Evolutionary conservation across 768 basidiomycete genomes (phyloP).

Genomic region (Podaxis rugospora): DNA sequence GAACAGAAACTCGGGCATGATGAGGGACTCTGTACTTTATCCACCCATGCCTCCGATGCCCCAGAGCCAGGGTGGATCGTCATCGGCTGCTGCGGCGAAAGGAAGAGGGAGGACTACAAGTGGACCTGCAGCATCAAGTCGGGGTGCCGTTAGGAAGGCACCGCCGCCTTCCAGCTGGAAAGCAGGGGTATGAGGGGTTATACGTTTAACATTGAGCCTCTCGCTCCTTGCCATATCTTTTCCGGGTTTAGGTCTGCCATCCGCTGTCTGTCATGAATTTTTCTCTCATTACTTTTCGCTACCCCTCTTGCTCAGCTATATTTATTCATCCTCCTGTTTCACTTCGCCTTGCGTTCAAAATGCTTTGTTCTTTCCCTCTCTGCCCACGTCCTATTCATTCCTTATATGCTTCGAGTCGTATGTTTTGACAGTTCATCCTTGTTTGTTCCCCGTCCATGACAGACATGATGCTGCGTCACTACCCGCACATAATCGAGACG

Average conservation of each 20-base stretch:
- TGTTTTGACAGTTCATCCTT: neutral
- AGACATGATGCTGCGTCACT: neutral
- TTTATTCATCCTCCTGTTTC: neutral
- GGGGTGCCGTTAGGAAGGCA: constrained; percentile 24
- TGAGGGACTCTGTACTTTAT: constrained; percentile 36
- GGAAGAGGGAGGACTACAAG: constrained; percentile 36
- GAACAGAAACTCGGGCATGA: constrained; percentile 13
- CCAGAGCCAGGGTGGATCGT: constrained; percentile 16
- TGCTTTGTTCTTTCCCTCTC: too few species aligned
- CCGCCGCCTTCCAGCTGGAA: constrained; percentile 67
- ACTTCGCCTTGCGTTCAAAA: neutral
- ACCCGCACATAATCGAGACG: neutral
- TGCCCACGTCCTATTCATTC: neutral
- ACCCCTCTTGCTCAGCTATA: neutral
- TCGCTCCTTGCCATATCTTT: neutral
- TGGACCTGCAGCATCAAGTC: constrained; percentile 35
- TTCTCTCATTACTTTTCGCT: neutral
- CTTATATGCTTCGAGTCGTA: neutral
- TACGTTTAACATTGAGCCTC: neutral
- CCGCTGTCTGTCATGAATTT: neutral
- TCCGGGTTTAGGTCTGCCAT: neutral
- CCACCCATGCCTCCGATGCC: constrained; percentile 39
- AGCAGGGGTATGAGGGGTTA: constrained; percentile 23
- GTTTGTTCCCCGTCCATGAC: neutral
- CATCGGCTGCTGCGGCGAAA: constrained; percentile 3